These are phyloP conservation scores for Colletotrichum trifolii DNA, from an alignment of 2,329 filamentous ascomycete species.

Conservation along the genomic window DNA sequence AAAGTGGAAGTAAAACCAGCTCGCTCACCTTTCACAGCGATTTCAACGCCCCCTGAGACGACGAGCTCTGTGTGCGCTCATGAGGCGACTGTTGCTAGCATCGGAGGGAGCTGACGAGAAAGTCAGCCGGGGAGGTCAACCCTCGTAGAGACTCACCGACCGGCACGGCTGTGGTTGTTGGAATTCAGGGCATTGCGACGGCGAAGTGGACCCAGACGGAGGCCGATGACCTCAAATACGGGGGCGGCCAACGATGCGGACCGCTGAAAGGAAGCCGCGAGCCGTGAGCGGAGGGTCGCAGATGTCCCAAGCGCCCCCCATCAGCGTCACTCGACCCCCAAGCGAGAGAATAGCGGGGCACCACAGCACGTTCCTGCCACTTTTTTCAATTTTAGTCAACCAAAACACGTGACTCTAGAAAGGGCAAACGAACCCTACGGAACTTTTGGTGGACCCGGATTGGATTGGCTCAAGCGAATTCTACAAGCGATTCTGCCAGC, in stretches of 20 bases:
- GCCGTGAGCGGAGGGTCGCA: neutral
- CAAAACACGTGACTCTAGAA: constrained; percentile 33
- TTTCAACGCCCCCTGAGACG: too few relatives aligned
- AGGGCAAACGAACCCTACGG: constrained; percentile 37
- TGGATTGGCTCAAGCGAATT: constrained; percentile 34
- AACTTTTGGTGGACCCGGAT: constrained; percentile 11
- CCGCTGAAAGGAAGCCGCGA: neutral
- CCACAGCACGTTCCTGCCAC: neutral
- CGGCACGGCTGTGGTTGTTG: constrained; percentile 1
- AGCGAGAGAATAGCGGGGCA: neutral
- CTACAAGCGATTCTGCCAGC: constrained; percentile 27
- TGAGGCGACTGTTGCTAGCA: neutral
- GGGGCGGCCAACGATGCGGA: neutral
- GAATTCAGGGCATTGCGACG: constrained; percentile 13
- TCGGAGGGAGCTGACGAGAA: neutral
- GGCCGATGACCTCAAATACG: constrained; percentile 2
- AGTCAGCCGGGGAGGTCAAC: neutral
- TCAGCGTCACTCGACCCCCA: neutral
- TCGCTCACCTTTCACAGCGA: too few relatives aligned
- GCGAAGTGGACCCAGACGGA: constrained; percentile 14
- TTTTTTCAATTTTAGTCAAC: constrained; percentile 2
- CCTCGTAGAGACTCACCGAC: constrained; percentile 3
- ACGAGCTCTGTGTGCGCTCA: too few relatives aligned
- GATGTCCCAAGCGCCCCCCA: constrained; percentile 1
- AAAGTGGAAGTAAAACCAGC: too few relatives aligned